phyloP scores from a whole-genome alignment of 257 asterid genomes.

The Lavandula angustifolia region DNA sequence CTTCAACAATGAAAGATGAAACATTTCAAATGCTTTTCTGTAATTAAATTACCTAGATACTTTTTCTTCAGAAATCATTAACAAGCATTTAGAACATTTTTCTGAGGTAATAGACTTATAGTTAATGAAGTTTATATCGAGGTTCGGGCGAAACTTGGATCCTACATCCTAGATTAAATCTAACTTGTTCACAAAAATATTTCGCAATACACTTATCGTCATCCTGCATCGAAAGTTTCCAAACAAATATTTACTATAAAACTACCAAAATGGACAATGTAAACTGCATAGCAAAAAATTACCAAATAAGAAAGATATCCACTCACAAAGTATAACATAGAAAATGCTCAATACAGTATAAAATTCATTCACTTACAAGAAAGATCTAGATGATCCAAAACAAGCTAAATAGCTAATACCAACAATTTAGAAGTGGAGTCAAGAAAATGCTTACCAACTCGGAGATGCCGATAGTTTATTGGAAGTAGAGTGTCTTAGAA shows the following conservation, averaged over 20 bases:
- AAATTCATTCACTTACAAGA: neutral
- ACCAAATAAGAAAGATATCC: slow-evolving; percentile 3
- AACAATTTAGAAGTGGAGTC: neutral
- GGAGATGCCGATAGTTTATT: slow-evolving; percentile 42
- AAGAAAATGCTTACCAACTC: slow-evolving; percentile 46
- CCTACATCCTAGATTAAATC: slow-evolving; percentile 1
- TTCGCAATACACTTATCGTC: neutral
- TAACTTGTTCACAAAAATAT: neutral
- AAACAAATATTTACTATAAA: no score
- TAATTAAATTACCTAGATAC: no score
- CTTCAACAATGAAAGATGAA: no score
- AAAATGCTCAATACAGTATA: neutral
- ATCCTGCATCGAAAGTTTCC: no score
- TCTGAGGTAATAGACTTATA: neutral
- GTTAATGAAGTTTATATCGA: slow-evolving; percentile 4
- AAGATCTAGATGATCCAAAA: neutral
- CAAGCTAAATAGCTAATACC: slow-evolving; percentile 16
- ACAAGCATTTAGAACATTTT: neutral
- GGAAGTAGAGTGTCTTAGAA: slow-evolving; percentile 43
- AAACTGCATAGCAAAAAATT: slow-evolving; percentile 21
- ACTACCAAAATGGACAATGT: neutral
- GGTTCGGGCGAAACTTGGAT: neutral
- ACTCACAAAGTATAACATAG: neutral
- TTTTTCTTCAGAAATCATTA: neutral
- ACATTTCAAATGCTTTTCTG: no score